phyloP scores from a whole-genome alignment of 768 basidiomycete species.

The Boletus sensibilis region DNA sequence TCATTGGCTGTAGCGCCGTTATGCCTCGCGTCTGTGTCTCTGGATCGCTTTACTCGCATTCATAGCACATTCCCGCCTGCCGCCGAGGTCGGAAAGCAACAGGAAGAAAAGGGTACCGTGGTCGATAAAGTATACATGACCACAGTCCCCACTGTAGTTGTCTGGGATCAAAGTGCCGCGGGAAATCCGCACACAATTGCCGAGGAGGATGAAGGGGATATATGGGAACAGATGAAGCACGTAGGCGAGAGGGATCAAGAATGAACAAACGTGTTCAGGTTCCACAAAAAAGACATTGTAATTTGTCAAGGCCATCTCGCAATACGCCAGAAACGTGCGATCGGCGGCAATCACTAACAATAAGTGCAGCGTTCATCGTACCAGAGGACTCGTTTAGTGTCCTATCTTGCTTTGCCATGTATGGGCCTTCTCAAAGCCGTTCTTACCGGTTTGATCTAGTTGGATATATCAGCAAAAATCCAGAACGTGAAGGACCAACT shows the following conservation, averaged over 20 bases:
- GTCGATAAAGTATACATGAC: constrained; percentile 65
- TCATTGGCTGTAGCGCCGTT: constrained; percentile 58
- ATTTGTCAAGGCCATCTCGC: neutral
- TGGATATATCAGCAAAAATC: constrained; percentile 6
- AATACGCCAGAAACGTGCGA: neutral
- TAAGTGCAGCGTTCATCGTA: neutral
- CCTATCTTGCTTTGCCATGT: constrained; percentile 87
- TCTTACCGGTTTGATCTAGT: constrained; percentile 66
- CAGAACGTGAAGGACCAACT: neutral
- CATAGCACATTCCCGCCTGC: constrained; percentile 62
- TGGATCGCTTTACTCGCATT: constrained; percentile 70
- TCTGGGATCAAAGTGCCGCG: constrained; percentile 53
- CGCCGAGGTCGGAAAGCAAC: constrained; percentile 43
- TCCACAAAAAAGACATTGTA: neutral
- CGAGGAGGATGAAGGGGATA: constrained; percentile 51
- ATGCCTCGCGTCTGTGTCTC: constrained; percentile 57
- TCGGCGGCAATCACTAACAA: neutral
- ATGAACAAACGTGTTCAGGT: constrained; percentile 1
- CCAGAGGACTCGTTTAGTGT: constrained; percentile 7
- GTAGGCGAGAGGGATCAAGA: constrained; percentile 41
- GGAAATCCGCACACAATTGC: constrained; percentile 11
- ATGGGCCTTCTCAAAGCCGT: constrained; percentile 90
- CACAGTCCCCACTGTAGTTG: constrained; percentile 56
- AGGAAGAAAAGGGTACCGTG: constrained; percentile 57
- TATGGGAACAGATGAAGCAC: constrained; percentile 69